Percentiles rank a stretch among this genome's conserved stretches.
These are phyloP conservation scores for Letharia columbiana DNA, from an alignment of 495 filamentous ascomycete species.

Conservation along the genomic window DNA sequence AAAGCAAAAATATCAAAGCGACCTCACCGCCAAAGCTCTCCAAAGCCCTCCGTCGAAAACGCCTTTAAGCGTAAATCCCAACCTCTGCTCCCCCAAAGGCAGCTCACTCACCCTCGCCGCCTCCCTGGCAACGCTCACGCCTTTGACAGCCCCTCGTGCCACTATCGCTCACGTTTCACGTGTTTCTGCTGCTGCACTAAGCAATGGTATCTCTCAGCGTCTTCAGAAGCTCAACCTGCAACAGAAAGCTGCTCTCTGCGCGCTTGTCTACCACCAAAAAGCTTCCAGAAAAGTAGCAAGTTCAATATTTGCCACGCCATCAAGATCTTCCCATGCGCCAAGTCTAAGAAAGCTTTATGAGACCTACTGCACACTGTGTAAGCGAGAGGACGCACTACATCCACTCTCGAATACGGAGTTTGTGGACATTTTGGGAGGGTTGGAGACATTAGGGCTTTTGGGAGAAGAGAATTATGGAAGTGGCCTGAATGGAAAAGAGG, in stretches of 20 bases:
- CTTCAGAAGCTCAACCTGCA: conserved; percentile 85
- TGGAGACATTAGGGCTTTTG: conserved; percentile 77
- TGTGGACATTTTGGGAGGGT: conserved; percentile 78
- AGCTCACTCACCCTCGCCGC: conserved; percentile 29
- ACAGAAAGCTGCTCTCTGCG: conserved; percentile 90
- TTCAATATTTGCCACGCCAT: conserved; percentile 46
- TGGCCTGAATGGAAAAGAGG: conserved; percentile 46
- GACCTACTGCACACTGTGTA: conserved; percentile 71
- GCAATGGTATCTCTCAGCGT: conserved; percentile 72
- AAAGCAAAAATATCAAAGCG: conserved; percentile 36
- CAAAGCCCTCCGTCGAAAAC: conserved; percentile 44
- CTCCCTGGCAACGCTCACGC: conserved; percentile 51
- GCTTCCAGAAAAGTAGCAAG: conserved; percentile 34
- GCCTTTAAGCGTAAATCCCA: conserved; percentile 59
- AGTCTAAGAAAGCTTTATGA: conserved; percentile 72
- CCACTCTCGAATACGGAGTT: conserved; percentile 85
- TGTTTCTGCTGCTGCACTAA: conserved; percentile 76
- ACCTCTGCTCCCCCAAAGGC: conserved; percentile 51
- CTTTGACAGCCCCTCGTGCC: conserved; percentile 76
- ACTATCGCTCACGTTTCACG: conserved; percentile 84
- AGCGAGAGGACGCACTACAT: conserved; percentile 71
- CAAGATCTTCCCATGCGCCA: conserved; percentile 51
- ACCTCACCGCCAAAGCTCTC: conserved; percentile 23
- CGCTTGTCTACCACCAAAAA: conserved; percentile 72
- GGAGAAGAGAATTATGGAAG: conserved; percentile 67